Base-by-base conservation (phyloP, 1,284 basidiomycete species). In the Ustilago loliicola region DNA sequence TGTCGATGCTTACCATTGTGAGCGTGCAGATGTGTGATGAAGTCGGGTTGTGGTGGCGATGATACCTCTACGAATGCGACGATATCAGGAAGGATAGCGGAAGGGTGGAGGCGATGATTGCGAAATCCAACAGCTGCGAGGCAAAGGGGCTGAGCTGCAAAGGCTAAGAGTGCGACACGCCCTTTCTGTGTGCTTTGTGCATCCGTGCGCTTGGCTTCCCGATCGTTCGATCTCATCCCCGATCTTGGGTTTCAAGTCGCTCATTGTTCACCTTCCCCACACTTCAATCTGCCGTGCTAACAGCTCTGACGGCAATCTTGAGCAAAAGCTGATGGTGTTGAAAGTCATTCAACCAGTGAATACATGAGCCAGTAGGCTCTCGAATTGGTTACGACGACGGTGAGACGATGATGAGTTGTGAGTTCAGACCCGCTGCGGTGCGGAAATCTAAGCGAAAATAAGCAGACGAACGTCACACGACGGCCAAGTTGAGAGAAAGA, bases 1-100 rank as follows among this genome's bases (percentile, higher is more conserved):
- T n/a, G 30, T 23, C 7, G 32, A 53, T 58, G 29, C 64, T 57
- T 62, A 72, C 69, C 69, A 72, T 72, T 21, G n/a, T 72, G 56
- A 29, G 4, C 21, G 19, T 42, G 50, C 32, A 34, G 55, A 48
- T 54, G 51, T 47, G 61, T 45, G 8, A 23, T 30, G 13, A 15
- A 27, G 56, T 40, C 17, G 23, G 32, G 9, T n/a, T 29, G 34
- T 50, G 58, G 21, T 29, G 32, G 32, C 38, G 36, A 52, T 17
- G 45, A 34, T 21, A n/a, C n/a, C 27, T 30, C 29, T n/a, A 25
- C 30, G 34, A 32, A 53, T 21, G 54, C 56, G 45, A 57, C 32
- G 69, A 58, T 57, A 54, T 40, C 30, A 21, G 54, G 45, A 55
- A 56, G 23, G 42, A 29, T 29, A 25, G 51, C 17, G 40, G n/a